Evolutionary conservation across 2,329 filamentous ascomycete species (phyloP), one percentile per base, ranked within the genome.

Genomic region (Ophiognomonia clavigignenti-juglandacearum): DNA sequence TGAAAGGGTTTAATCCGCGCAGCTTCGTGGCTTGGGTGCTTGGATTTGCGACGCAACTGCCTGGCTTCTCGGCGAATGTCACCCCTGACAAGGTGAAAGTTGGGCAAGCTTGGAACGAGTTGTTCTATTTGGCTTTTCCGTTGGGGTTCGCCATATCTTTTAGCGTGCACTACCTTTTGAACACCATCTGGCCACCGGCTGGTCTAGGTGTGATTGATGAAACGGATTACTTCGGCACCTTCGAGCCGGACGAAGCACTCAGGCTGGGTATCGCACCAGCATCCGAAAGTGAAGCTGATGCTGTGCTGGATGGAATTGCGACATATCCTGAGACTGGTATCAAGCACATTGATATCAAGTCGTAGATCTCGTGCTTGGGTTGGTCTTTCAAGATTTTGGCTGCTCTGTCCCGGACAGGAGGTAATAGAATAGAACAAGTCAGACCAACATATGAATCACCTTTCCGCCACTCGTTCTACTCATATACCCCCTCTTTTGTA

Each of bases 11-110:
- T 43, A 53, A 53, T 40, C 45, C 41, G 4, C 45, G 51, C 14
- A 37, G 45, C n/a, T 53, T 45, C 10, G 39, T 43, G 11, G 51
- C 45, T 24, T 53, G 48, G 45, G 43, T 53, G 11, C 39, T 53
- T 16, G 51, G 45, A n/a, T 47, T 53, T 37, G 42, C 41, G 14
- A 47, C 49, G 4, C 38, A 42, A 18, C 34, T 53, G 16, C 40
- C 37, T 10, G 51, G 51, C n/a, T 45, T 53, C 26, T 45, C 45
- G 4, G 35, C 39, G n/a, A 44, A 49, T 19, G 45, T 40, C 26
- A 39, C 48, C 4, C 27, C 43, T 4, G 50, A 20, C 31, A 46
- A 8, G 6, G 36, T 51, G 40, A 37, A 42, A 7, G 41, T 43
- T 13, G 49, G 48, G 1, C 24, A 34, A n/a, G 47, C 45, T n/a